A percentile compares a stretch with the other conserved stretches of the same genome.
Conservation (phyloP, 2,329 filamentous ascomycete species). For the Ceratocystis diversiconidia region DNA sequence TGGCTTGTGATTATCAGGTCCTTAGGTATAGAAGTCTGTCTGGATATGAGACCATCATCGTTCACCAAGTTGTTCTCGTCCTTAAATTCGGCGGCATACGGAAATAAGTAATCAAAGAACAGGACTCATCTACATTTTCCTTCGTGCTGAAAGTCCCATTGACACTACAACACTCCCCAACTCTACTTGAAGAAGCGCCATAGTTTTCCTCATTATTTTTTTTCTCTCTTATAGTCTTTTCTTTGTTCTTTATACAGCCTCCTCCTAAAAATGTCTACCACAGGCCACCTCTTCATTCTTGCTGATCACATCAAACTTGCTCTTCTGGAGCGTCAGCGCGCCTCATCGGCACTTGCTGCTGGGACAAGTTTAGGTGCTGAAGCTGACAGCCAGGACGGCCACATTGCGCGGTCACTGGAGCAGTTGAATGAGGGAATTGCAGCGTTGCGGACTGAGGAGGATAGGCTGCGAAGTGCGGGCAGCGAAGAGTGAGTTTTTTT, state of each 20-base stretch:
- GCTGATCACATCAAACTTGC: conserved; percentile 96
- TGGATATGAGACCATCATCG: too few species aligned
- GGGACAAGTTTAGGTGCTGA: conserved; percentile 60
- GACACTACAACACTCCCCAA: too few species aligned
- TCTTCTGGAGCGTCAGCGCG: conserved; percentile 78
- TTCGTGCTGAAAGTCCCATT: too few species aligned
- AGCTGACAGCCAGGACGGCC: conserved; percentile 67
- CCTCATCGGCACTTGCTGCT: conserved; percentile 25
- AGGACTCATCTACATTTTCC: too few species aligned
- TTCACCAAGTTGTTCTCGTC: too few species aligned
- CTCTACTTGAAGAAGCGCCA: too few species aligned
- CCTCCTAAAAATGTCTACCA: conserved; percentile 36
- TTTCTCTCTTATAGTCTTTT: background rate
- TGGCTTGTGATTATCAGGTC: background rate
- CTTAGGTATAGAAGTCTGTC: too few species aligned
- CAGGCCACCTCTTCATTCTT: conserved; percentile 74
- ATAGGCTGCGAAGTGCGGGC: conserved; percentile 47
- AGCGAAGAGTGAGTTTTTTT: conserved; percentile 42
- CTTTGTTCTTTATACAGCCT: background rate
- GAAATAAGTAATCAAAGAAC: too few species aligned
- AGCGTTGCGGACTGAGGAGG: conserved; percentile 48
- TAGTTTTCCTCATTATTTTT: too few species aligned
- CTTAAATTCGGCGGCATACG: too few species aligned
- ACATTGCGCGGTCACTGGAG: conserved; percentile 78
- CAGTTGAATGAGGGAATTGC: conserved; percentile 71